Conservation (phyloP, 805 yeast genomes). For the Jamesozyma piceae region DNA sequence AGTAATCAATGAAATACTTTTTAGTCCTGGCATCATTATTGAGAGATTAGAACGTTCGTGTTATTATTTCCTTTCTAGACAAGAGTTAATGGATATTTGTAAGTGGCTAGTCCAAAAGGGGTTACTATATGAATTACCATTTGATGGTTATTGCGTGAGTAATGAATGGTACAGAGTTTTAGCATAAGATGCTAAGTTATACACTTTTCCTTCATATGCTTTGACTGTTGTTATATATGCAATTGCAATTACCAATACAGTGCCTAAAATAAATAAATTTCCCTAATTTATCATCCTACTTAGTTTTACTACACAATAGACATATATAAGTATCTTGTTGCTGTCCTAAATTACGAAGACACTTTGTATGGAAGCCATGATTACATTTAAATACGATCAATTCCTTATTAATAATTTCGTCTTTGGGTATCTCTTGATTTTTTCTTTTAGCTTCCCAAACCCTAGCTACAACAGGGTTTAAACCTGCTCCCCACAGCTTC, state of each 20-base stretch:
- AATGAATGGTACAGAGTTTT: constrained; percentile 21
- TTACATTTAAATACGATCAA: constrained; percentile 22
- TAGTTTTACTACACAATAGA: constrained; percentile 12
- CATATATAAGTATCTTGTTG: constrained; percentile 11
- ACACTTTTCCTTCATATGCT: too few species aligned
- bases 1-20: constrained; percentile 37
- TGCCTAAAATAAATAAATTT: neutral
- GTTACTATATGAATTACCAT: constrained; percentile 9
- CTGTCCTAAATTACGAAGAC: constrained; percentile 26
- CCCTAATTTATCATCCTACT: neutral
- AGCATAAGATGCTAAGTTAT: too few species aligned
- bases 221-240: neutral
- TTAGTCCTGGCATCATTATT: constrained; percentile 46
- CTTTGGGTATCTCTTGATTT: constrained; percentile 14
- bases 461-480: constrained; percentile 40
- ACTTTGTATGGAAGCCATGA: constrained; percentile 25
- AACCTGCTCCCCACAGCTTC: constrained; percentile 57
- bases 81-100: constrained; percentile 34
- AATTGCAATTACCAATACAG: neutral
- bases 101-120: constrained; percentile 38
- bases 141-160: constrained; percentile 16
- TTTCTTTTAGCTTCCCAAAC: constrained; percentile 46
- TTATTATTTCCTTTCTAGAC: constrained; percentile 27
- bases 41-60: constrained; percentile 14
- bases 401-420: neutral